A percentile compares a stretch with the other conserved stretches of the same genome.
phyloP scores from a whole-genome alignment of 345 rosid genomes.

The Corchorus capsularis region DNA sequence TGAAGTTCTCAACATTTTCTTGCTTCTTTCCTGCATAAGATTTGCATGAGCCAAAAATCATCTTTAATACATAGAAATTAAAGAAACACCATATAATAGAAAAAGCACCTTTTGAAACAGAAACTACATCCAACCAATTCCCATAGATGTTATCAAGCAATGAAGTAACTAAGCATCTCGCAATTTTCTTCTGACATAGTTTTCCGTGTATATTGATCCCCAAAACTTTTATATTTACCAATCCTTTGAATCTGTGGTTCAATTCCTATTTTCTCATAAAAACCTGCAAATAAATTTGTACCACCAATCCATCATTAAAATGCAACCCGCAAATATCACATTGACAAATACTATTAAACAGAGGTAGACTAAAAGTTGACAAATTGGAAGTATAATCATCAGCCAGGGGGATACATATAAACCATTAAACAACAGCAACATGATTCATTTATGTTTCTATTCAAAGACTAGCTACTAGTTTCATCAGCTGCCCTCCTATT shows the following conservation, averaged over 20 bases:
- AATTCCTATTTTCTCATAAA: constrained; percentile 83
- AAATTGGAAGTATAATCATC: too few relatives aligned
- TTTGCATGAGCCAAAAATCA: constrained; percentile 32
- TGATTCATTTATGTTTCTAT: not conserved
- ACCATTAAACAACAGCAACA: too few relatives aligned
- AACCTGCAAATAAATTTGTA: constrained; percentile 49
- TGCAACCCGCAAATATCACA: constrained; percentile 7
- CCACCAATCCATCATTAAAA: not conserved
- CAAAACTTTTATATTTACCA: constrained; percentile 95
- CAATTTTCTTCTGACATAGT: constrained; percentile 86
- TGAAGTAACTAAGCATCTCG: constrained; percentile 90
- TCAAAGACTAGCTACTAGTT: too few relatives aligned
- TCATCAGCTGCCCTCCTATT: too few relatives aligned
- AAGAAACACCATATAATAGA: constrained; percentile 21
- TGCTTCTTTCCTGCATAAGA: constrained; percentile 67
- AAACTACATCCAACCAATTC: constrained; percentile 85
- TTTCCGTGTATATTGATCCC: constrained; percentile 84
- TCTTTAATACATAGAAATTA: constrained; percentile 23
- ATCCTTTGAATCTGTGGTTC: constrained; percentile 89
- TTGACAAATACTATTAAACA: not conserved
- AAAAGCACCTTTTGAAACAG: constrained; percentile 70
- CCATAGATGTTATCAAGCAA: constrained; percentile 87
- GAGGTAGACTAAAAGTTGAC: too few relatives aligned
- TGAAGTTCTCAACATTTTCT: constrained; percentile 82
- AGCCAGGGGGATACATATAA: too few relatives aligned